A percentile compares a stretch with the other conserved stretches of the same genome.
Evolutionary conservation across 2,329 filamentous ascomycete genomes (phyloP).

Genomic region (Pyrenophora tritici-repentis): DNA sequence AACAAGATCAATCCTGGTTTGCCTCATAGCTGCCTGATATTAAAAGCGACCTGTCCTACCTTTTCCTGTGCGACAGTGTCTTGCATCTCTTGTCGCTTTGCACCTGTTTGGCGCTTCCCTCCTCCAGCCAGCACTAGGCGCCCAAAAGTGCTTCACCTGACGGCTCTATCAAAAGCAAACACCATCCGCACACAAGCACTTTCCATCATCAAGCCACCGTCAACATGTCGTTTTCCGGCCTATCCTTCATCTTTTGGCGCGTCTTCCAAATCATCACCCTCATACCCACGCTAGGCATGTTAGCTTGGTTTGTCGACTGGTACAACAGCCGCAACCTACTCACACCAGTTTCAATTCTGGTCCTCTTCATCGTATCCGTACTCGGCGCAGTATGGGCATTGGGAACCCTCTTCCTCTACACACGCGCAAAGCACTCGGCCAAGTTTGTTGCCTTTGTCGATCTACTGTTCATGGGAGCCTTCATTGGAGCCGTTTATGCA

Average conservation of each 20-base stretch:
- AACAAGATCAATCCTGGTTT: slow-evolving; percentile 20
- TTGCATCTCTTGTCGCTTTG: slow-evolving; percentile 16
- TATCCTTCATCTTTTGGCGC: slow-evolving; percentile 67
- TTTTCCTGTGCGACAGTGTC: slow-evolving; percentile 15
- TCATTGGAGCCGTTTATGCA: slow-evolving; percentile 65
- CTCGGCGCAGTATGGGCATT: slow-evolving; percentile 65
- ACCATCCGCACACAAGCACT: slow-evolving; percentile 3
- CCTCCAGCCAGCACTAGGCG: slow-evolving; percentile 5
- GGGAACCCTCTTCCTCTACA: slow-evolving; percentile 64
- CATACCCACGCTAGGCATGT: slow-evolving; percentile 67
- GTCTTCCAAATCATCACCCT: slow-evolving; percentile 65
- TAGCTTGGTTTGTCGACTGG: slow-evolving; percentile 64
- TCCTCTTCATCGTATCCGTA: slow-evolving; percentile 68
- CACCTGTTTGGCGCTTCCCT: slow-evolving; percentile 9
- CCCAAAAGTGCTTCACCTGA: slow-evolving; percentile 12
- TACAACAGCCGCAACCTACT: slow-evolving; percentile 62
- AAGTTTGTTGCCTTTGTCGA: slow-evolving; percentile 66
- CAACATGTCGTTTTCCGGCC: slow-evolving; percentile 56
- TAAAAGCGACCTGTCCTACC: slow-evolving; percentile 22
- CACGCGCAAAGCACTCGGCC: slow-evolving; percentile 63
- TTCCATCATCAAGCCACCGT: slow-evolving; percentile 10
- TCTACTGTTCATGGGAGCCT: slow-evolving; percentile 65
- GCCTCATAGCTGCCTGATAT: slow-evolving; percentile 7
- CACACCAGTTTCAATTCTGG: slow-evolving; percentile 64
- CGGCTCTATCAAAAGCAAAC: slow-evolving; percentile 13